A percentile compares a stretch with the other conserved stretches of the same genome.
Conservation (phyloP, 371 early-diverging fungal species). For the Lichtheimia corymbifera region DNA sequence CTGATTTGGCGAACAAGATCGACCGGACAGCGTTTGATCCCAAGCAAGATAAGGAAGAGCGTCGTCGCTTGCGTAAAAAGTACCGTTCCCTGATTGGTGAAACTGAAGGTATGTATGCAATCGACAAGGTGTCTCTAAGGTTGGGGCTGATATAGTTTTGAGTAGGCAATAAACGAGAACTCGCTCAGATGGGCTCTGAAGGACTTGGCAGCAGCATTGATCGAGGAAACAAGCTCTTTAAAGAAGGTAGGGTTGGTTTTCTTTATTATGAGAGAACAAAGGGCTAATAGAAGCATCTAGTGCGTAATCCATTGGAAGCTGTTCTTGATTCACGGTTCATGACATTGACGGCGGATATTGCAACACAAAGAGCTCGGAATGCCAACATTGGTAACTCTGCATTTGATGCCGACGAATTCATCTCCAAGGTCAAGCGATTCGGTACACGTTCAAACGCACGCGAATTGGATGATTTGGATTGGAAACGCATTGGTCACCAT, state of each 20-base stretch:
- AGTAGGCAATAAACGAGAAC: constrained; percentile 51
- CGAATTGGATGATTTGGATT: constrained; percentile 45
- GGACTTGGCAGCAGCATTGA: constrained; percentile 50
- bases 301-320: constrained; percentile 83
- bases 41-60: constrained; percentile 48
- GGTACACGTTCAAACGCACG: constrained; percentile 22
- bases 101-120: constrained; percentile 44
- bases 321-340: constrained; percentile 82
- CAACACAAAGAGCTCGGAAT: constrained; percentile 74
- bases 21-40: constrained; percentile 40
- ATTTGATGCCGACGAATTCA: constrained; percentile 75
- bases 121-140: not conserved
- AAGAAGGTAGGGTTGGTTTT: constrained; percentile 28
- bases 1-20: constrained; percentile 20
- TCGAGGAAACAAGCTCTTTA: constrained; percentile 60
- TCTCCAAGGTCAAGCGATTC: constrained; percentile 56
- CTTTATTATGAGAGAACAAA: not conserved
- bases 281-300: constrained; percentile 29
- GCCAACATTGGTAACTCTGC: constrained; percentile 68
- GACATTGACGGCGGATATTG: constrained; percentile 72
- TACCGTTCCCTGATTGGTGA: constrained; percentile 53
- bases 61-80: constrained; percentile 46
- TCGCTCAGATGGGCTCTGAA: constrained; percentile 44
- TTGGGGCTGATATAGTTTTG: not conserved
- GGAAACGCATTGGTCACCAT: constrained; percentile 63